A percentile compares a stretch with the other conserved stretches of the same genome.
These are phyloP conservation scores for Meira nashicola DNA, from an alignment of 1,284 basidiomycete species.

Conservation along the genomic window DNA sequence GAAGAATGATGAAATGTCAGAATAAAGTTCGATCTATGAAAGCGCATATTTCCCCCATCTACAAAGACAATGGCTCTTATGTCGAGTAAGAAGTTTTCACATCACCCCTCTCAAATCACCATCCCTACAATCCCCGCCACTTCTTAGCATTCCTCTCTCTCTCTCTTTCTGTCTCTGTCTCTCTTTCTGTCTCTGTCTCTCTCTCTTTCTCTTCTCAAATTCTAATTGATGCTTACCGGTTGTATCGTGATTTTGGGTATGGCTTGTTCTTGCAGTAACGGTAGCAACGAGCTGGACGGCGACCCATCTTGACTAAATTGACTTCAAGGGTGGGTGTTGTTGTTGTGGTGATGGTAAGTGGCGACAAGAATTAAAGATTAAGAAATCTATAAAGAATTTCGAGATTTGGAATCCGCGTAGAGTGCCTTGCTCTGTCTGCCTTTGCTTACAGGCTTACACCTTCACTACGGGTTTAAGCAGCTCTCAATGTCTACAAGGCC, in stretches of 20 bases:
- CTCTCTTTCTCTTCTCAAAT: background rate
- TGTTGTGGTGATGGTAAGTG: no score
- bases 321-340: background rate
- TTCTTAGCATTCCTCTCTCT: background rate
- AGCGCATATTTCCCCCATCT: no score
- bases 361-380: no score
- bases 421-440: no score
- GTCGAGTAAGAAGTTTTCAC: no score
- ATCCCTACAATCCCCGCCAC: no score
- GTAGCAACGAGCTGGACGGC: conserved; percentile 49
- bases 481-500: no score
- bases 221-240: conserved; percentile 56
- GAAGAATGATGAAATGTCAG: background rate
- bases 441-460: no score
- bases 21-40: background rate
- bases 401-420: no score
- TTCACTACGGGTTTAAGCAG: no score
- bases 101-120: no score
- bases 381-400: background rate
- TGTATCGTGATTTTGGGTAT: conserved; percentile 64
- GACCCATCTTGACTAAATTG: conserved; percentile 37
- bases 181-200: conserved; percentile 54
- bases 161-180: background rate
- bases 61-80: no score
- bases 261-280: conserved; percentile 53